Evolutionary conservation across 305 asterid genomes (phyloP).

Genomic region (Petunia hybrid): DNA sequence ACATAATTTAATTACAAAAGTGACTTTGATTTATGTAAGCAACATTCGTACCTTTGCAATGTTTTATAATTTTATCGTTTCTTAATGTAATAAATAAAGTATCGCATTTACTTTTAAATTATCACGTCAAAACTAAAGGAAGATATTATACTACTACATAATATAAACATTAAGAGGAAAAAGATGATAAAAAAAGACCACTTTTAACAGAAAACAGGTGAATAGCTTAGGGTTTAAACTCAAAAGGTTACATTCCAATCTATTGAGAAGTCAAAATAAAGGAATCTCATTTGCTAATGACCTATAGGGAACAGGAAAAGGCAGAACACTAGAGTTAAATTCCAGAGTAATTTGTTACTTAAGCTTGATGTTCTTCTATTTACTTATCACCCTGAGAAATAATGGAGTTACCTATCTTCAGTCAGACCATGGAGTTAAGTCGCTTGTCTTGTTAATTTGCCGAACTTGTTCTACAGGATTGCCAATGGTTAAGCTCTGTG

Average conservation of each 20-base stretch:
- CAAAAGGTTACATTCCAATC: neutral
- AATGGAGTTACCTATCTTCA: neutral
- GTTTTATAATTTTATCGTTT: no score
- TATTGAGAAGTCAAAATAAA: neutral
- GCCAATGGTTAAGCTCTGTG: constrained; percentile 13
- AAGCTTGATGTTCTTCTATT: neutral
- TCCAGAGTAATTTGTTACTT: neutral
- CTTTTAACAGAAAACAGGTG: neutral
- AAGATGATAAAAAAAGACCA: neutral
- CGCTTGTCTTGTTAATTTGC: no score
- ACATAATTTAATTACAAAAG: no score
- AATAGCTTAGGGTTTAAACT: neutral
- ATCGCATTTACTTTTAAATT: no score
- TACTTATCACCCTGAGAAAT: neutral
- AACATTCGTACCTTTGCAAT: no score
- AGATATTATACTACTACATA: no score
- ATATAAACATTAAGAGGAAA: neutral
- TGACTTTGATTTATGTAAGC: no score
- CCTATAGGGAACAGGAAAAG: neutral
- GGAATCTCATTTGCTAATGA: neutral
- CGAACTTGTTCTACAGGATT: neutral
- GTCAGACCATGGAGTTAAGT: no score
- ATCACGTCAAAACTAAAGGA: no score
- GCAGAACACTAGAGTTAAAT: neutral
- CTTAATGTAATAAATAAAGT: no score